phyloP scores from a whole-genome alignment of 2,329 filamentous ascomycete species.

The Colletotrichum spaethianum region DNA sequence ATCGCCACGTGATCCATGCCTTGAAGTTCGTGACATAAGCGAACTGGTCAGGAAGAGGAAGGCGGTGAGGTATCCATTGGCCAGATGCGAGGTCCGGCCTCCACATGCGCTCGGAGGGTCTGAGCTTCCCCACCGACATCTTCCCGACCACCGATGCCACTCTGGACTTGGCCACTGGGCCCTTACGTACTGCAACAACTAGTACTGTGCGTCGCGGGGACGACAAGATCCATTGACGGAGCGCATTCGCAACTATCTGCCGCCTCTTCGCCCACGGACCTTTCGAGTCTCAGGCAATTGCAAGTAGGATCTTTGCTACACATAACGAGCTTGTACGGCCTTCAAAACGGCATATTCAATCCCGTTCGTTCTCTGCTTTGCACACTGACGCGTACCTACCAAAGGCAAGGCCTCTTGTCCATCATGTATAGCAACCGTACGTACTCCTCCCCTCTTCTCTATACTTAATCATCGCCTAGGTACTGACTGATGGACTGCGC shows the following conservation, averaged over 20 bases:
- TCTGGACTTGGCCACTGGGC: background rate
- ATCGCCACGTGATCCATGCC: constrained; percentile 39
- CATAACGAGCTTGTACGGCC: constrained; percentile 17
- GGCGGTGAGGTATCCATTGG: constrained; percentile 11
- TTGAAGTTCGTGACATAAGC: rapidly evolving
- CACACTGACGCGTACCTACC: background rate
- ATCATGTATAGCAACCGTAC: constrained; percentile 51
- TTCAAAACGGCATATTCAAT: background rate
- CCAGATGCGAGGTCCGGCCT: background rate
- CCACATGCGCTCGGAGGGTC: constrained; percentile 10
- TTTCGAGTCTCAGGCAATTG: background rate
- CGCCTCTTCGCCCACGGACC: background rate
- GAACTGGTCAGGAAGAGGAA: background rate
- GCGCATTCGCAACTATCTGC: constrained; percentile 1
- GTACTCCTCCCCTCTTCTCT: constrained; percentile 16
- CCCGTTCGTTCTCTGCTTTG: background rate
- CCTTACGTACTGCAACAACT: constrained; percentile 1
- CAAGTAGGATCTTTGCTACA: constrained; percentile 8
- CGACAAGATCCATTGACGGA: background rate
- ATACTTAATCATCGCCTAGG: background rate
- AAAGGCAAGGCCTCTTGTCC: background rate
- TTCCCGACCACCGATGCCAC: constrained; percentile 2
- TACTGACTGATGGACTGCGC: background rate
- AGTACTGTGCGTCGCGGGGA: constrained; percentile 5
- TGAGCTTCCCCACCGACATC: constrained; percentile 31